Evolutionary conservation across 495 filamentous ascomycete genomes (phyloP).

Genomic region (Letharia columbiana): DNA sequence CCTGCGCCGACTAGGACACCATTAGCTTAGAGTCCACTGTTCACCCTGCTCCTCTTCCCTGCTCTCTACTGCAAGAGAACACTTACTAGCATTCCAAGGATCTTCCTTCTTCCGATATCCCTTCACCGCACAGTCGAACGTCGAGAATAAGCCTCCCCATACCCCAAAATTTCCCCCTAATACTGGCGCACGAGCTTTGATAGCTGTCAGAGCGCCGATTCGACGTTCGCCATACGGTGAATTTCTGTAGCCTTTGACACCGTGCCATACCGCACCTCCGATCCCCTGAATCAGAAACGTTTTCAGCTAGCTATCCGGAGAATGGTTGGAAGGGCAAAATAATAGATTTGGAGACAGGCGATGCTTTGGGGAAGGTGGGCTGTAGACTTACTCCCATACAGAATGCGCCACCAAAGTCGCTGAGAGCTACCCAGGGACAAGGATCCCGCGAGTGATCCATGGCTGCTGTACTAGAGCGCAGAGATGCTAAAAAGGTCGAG

Average conservation of each 20-base stretch:
- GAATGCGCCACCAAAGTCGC: conserved; percentile 95
- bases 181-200: conserved; percentile 93
- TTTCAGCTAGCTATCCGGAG: background rate
- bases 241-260: conserved; percentile 92
- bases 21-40: background rate
- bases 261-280: conserved; percentile 94
- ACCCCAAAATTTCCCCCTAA: conserved; percentile 96
- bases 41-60: background rate
- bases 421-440: conserved; percentile 92
- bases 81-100: conserved; percentile 86
- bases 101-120: conserved; percentile 94
- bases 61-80: background rate
- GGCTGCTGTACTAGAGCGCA: background rate
- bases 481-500: conserved; percentile 5
- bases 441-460: conserved; percentile 97
- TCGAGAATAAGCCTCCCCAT: conserved; percentile 92
- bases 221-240: conserved; percentile 83
- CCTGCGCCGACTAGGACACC: conserved; percentile 64
- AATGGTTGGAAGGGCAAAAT: too few relatives aligned
- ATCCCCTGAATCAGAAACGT: conserved; percentile 50
- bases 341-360: background rate
- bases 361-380: conserved; percentile 15
- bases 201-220: conserved; percentile 91
- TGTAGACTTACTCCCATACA: conserved; percentile 76
- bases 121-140: conserved; percentile 96